These are phyloP conservation scores for Colletotrichum filicis DNA, from an alignment of 2,329 filamentous ascomycete genomes.

Conservation along the genomic window DNA sequence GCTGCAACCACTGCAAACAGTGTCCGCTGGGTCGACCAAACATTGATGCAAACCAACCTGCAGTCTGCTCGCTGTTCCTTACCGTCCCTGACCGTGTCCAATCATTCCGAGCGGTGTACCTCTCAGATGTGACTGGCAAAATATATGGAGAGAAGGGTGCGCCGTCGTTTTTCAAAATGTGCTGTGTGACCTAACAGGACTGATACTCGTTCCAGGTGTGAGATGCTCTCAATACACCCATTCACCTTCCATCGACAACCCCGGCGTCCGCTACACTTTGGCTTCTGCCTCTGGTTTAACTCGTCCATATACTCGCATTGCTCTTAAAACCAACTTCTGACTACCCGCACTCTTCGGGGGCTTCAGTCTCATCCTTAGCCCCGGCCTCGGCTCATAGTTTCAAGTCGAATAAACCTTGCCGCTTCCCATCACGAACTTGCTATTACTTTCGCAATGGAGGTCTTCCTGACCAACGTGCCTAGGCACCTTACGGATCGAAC, in stretches of 20 bases:
- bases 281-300: background rate
- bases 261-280: background rate
- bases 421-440: too few relatives aligned
- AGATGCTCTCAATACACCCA: background rate
- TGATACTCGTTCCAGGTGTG: background rate
- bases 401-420: background rate
- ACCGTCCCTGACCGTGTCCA: background rate
- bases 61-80: background rate
- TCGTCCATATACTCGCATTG: background rate
- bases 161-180: background rate
- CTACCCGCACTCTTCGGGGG: too few relatives aligned
- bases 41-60: background rate
- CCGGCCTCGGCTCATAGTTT: background rate
- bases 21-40: background rate
- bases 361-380: background rate
- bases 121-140: background rate
- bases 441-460: conserved; percentile 52
- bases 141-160: background rate
- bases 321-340: background rate
- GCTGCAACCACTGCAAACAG: background rate
- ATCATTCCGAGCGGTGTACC: background rate
- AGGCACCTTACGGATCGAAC: conserved; percentile 48
- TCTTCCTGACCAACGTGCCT: conserved; percentile 57
- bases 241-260: background rate
- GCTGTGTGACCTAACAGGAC: background rate